These are phyloP conservation scores for Kitagawia praeruptora DNA, from an alignment of 129 eudicot genomes.

Conservation along the genomic window DNA sequence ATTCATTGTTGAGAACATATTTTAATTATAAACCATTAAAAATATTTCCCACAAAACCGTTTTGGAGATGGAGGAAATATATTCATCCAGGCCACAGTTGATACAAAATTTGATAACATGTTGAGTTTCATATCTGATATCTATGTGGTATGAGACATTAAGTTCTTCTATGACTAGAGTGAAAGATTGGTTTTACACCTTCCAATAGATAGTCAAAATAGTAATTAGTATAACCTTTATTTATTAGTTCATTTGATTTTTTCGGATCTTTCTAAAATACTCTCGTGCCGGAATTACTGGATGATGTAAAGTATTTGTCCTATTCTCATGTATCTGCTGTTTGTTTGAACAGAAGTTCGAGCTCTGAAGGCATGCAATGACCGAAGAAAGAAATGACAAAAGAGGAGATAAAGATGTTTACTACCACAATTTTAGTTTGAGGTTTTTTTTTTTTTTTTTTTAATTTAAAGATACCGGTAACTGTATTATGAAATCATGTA, in stretches of 20 bases:
- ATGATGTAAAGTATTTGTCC: not conserved
- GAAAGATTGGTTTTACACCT: not conserved
- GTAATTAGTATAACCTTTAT: not conserved
- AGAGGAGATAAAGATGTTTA: not conserved
- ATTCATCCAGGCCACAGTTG: not conserved
- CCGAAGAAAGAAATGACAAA: conserved; percentile 17
- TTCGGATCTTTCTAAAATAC: not conserved
- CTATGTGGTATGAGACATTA: not conserved
- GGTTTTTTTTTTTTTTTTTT: not conserved
- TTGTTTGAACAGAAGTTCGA: conserved; percentile 39
- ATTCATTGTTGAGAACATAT: not conserved
- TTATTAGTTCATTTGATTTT: not conserved
- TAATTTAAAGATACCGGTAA: not conserved
- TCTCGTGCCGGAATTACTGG: not conserved
- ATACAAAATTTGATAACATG: not conserved
- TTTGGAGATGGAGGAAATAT: not conserved
- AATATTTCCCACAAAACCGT: not conserved
- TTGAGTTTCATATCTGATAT: not conserved
- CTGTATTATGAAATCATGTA: not conserved
- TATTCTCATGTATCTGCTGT: not conserved
- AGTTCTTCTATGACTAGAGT: not conserved
- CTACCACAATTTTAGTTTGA: not conserved
- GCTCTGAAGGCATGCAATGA: conserved; percentile 49
- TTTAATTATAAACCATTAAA: not conserved
- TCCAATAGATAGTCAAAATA: not conserved